Conservation (phyloP, 2,329 filamentous ascomycete genomes). For the Calonectria pseudoturangicola region DNA sequence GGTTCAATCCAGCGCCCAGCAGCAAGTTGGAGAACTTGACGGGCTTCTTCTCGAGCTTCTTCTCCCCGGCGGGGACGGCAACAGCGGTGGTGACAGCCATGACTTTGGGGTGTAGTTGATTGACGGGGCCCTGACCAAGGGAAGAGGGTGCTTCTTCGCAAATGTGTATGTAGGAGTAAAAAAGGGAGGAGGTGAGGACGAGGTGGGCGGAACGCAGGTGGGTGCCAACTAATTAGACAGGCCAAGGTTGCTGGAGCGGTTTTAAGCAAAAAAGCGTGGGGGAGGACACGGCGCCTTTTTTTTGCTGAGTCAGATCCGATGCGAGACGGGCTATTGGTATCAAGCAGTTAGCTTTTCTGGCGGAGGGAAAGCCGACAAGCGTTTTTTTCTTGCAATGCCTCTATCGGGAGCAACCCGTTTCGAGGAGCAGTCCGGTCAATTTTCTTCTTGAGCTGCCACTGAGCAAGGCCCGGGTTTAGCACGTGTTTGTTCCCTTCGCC, state of each 20-base stretch:
- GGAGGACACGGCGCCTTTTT: constrained; percentile 15
- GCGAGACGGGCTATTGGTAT: constrained; percentile 14
- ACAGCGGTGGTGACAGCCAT: constrained; percentile 78
- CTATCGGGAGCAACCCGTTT: constrained; percentile 27
- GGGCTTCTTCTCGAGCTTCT: constrained; percentile 95
- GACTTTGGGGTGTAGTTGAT: constrained; percentile 70
- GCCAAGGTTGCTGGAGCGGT: constrained; percentile 31
- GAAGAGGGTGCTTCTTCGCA: constrained; percentile 92
- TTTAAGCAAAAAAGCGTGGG: constrained; percentile 49
- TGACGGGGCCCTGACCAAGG: constrained; percentile 98
- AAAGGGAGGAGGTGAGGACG: constrained; percentile 37
- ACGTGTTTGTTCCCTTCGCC: constrained; percentile 30
- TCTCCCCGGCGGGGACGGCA: constrained; percentile 68
- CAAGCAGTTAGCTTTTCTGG: constrained; percentile 28
- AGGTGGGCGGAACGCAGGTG: constrained; percentile 36
- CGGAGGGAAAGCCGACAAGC: constrained; percentile 39
- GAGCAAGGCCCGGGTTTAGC: constrained; percentile 16
- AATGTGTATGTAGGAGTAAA: constrained; percentile 43
- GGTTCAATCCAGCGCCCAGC: constrained; percentile 93
- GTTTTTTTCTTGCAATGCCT: constrained; percentile 4
- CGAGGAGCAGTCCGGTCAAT: constrained; percentile 24
- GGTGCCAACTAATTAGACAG: constrained; percentile 26
- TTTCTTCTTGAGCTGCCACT: constrained; percentile 17
- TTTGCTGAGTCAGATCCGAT: constrained; percentile 40
- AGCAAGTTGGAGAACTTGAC: constrained; percentile 99